Percentiles rank a stretch among this genome's conserved stretches.
Conservation (phyloP, 2,329 filamentous ascomycete genomes). For the Blumeriella jaapii region DNA sequence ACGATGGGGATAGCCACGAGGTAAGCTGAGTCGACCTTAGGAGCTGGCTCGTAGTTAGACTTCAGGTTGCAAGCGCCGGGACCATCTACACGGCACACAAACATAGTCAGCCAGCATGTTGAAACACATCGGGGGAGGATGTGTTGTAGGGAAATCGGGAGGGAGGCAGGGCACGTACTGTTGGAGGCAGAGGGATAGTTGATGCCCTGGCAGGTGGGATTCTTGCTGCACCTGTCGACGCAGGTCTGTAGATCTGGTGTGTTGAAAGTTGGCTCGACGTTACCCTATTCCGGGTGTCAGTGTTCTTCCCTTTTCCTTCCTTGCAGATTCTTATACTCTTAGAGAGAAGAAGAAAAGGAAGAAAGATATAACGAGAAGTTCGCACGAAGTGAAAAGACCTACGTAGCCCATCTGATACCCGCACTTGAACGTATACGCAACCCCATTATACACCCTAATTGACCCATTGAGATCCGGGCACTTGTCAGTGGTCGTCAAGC, state of each 20-base stretch:
- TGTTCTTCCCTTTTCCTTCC: neutral
- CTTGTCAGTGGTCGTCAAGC: neutral
- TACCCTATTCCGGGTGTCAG: neutral
- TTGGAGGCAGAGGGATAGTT: neutral
- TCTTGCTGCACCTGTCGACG: neutral
- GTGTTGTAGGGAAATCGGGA: neutral
- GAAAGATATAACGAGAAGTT: neutral
- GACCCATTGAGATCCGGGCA: neutral
- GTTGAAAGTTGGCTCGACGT: neutral
- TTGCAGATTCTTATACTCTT: too few relatives aligned
- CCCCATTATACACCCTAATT: neutral
- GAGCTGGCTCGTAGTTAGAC: neutral
- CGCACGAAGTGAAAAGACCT: neutral
- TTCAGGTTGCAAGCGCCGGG: conserved; percentile 1
- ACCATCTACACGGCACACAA: neutral
- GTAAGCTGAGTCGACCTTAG: neutral
- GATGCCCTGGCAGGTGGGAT: neutral
- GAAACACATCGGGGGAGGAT: neutral
- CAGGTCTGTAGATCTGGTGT: conserved; percentile 3
- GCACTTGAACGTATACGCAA: conserved; percentile 1
- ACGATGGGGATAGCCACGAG: neutral
- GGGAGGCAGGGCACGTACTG: neutral
- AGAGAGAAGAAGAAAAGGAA: too few relatives aligned
- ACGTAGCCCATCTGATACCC: neutral
- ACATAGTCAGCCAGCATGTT: neutral